Evolutionary conservation across 2,329 filamentous ascomycete genomes (phyloP), one percentile per base, ranked within the genome.

Genomic region (Fusarium agapanthi): DNA sequence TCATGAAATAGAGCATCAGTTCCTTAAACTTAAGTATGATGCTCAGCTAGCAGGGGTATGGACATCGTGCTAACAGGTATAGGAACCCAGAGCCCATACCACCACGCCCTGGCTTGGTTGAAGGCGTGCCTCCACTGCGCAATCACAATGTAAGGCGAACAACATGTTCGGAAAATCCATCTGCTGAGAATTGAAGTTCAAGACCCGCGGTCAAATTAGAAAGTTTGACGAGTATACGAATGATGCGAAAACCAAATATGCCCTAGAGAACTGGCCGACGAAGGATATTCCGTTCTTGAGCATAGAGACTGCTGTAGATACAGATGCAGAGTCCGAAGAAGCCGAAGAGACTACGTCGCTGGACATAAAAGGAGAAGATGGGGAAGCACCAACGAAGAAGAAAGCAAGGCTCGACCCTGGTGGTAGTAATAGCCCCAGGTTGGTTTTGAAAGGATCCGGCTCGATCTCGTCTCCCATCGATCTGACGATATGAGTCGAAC

Each of bases 261-360:
- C 35, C 7, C 38, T 54, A 6, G 37, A 45, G 24, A 63, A 63
- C 40, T 68, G 64, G 64, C 64, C 64, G 18, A 69, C 47, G 11
- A 63, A n/a, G 16, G 53, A 68, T 26, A 44, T 69, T 6, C 58
- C 64, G 10, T 38, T 68, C 26, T 43, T 35, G 7, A 68, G 67
- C 35, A 68, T 68, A n/a, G 57, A 68, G 35, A n/a, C 32, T 20
- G 26, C 18, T 24, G 4, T 11, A 26, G 20, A 32, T 14, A 35
- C 26, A 22, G 22, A 34, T 11, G 28, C n/a, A 14, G 13, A 57
- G 14, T 10, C 10, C 14, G 3, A 30, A 18, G 22, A 38, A 9
- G 9, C 32, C 8, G 12, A 34, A 26, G 50, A 24, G 6, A 10
- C 10, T 34, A n/a, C 22, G 9, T 40, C 34, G 24, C 7, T n/a